phyloP scores from a whole-genome alignment of 371 early-diverging fungal genomes.

The Apophysomyces ossiformis region DNA sequence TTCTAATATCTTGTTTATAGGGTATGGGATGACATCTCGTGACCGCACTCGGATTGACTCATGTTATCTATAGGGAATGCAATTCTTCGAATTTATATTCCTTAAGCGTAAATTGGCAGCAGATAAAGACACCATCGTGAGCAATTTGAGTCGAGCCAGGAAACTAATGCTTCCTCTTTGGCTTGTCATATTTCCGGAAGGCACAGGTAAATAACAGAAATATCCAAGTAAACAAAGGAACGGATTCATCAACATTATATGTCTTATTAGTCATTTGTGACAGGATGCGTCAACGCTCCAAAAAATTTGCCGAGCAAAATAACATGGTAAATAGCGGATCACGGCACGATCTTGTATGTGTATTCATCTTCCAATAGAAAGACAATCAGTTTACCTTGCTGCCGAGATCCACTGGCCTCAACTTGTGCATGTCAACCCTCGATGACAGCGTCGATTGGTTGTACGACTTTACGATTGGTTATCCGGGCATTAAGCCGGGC shows the following conservation, averaged over 20 bases:
- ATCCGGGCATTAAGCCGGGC: slow-evolving; percentile 75
- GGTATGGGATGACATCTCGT: not conserved
- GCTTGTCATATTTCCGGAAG: slow-evolving; percentile 93
- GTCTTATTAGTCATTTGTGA: slow-evolving; percentile 52
- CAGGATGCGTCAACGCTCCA: slow-evolving; percentile 51
- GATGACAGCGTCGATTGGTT: slow-evolving; percentile 68
- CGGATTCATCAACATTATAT: not conserved
- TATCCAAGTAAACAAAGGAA: not conserved
- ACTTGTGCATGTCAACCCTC: slow-evolving; percentile 63
- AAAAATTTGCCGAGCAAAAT: slow-evolving; percentile 54
- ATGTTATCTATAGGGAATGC: slow-evolving; percentile 72
- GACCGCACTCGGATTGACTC: too few species aligned
- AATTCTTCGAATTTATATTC: slow-evolving; percentile 86
- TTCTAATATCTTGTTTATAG: slow-evolving; percentile 10
- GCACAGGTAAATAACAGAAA: slow-evolving; percentile 58
- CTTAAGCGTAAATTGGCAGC: slow-evolving; percentile 79
- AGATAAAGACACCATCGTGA: slow-evolving; percentile 67
- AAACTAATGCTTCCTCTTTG: slow-evolving; percentile 66
- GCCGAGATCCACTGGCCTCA: slow-evolving; percentile 81
- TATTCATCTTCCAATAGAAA: slow-evolving; percentile 26
- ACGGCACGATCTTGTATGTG: not conserved
- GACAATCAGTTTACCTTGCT: slow-evolving; percentile 68
- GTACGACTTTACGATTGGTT: slow-evolving; percentile 88
- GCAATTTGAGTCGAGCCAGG: slow-evolving; percentile 38
- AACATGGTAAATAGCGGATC: slow-evolving; percentile 44